A percentile compares a stretch with the other conserved stretches of the same genome.
These are phyloP conservation scores for Quercus ilex DNA, from an alignment of 306 rosid genomes.

Conservation along the genomic window DNA sequence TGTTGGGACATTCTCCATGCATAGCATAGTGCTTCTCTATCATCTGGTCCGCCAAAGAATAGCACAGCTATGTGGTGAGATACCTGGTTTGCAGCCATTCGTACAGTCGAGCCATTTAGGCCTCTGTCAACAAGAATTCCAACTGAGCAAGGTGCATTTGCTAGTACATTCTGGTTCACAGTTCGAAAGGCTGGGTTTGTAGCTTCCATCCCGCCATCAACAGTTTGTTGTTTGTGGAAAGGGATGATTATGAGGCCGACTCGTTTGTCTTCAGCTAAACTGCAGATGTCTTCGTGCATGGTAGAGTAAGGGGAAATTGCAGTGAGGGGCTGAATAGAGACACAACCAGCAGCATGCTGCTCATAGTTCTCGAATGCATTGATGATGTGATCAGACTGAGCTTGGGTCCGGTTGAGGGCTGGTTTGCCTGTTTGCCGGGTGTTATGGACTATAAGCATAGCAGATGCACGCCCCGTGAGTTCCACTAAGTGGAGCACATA, in stretches of 20 bases:
- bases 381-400: slow-evolving; percentile 89
- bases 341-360: slow-evolving; percentile 43
- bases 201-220: slow-evolving; percentile 95
- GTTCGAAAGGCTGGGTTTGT: slow-evolving; percentile 62
- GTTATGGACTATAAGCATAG: slow-evolving; percentile 92
- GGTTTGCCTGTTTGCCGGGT: slow-evolving; percentile 48
- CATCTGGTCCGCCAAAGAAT: slow-evolving; percentile 92
- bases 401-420: slow-evolving; percentile 63
- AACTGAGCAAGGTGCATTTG: slow-evolving; percentile 77
- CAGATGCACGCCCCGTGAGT: slow-evolving; percentile 90
- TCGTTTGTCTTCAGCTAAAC: slow-evolving; percentile 71
- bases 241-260: slow-evolving; percentile 72
- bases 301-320: slow-evolving; percentile 90
- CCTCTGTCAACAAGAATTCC: slow-evolving; percentile 87
- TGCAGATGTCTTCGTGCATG: slow-evolving; percentile 88
- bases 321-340: slow-evolving; percentile 68
- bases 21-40: slow-evolving; percentile 79
- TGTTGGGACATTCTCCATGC: slow-evolving; percentile 82
- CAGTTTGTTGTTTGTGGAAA: slow-evolving; percentile 90
- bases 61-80: slow-evolving; percentile 54
- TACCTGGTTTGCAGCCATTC: slow-evolving; percentile 42
- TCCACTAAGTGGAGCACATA: slow-evolving; percentile 88
- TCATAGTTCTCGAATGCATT: slow-evolving; percentile 76
- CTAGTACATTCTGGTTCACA: slow-evolving; percentile 73
- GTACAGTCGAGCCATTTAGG: slow-evolving; percentile 43